Conservation (phyloP, 2,329 filamentous ascomycete genomes). For the Colletotrichum caudatum region DNA sequence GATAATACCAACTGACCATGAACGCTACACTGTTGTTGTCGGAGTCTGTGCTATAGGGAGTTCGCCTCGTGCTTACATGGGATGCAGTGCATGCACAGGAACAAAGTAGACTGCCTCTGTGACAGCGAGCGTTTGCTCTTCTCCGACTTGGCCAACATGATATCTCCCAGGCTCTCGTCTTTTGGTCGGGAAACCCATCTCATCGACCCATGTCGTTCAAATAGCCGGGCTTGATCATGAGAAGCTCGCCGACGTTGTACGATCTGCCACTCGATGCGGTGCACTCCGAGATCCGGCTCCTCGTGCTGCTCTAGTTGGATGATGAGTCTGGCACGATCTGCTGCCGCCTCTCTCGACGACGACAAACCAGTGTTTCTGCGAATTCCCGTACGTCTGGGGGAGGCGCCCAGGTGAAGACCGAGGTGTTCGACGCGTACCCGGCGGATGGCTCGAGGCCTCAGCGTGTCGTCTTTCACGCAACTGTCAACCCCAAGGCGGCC, state of each 20-base stretch:
- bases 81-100: neutral
- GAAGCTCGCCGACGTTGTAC: neutral
- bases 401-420: too few species aligned
- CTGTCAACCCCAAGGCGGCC: neutral
- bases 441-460: too few species aligned
- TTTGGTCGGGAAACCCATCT: neutral
- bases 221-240: too few species aligned
- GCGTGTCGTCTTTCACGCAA: neutral
- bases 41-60: neutral
- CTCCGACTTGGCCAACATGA: neutral
- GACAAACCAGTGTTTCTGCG: neutral
- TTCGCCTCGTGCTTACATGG: neutral
- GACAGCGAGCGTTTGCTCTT: neutral
- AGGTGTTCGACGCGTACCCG: too few species aligned
- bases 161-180: neutral
- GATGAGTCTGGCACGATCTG: neutral
- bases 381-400: neutral
- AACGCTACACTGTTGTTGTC: neutral
- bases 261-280: neutral
- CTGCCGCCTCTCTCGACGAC: neutral
- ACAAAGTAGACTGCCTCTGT: neutral
- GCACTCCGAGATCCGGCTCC: neutral
- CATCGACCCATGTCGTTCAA: neutral
- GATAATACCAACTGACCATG: neutral
- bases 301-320: neutral